phyloP scores from a whole-genome alignment of 176 grass and related monocot genomes.

The Thinopyrum elongatum region DNA sequence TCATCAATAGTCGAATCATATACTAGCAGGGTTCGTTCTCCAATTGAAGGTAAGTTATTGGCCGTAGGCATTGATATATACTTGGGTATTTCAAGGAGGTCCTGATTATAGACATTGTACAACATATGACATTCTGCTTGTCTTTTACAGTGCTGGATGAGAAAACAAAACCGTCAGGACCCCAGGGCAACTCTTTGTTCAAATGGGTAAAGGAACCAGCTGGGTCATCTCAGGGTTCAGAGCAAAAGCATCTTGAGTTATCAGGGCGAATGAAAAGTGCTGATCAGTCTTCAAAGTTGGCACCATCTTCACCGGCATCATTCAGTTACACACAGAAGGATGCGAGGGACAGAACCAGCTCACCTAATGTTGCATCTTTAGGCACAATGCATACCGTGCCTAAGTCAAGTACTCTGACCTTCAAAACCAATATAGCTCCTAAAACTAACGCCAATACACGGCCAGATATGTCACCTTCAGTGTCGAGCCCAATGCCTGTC shows the following conservation, averaged over 20 bases:
- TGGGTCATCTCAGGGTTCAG: slow-evolving; percentile 40
- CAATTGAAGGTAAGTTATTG: slow-evolving; percentile 44
- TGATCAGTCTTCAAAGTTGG: slow-evolving; percentile 45
- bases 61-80: neutral
- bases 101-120: slow-evolving; percentile 27
- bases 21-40: slow-evolving; percentile 37
- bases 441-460: slow-evolving; percentile 40
- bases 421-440: slow-evolving; percentile 46
- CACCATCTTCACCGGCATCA: slow-evolving; percentile 32
- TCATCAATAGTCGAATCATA: slow-evolving; percentile 50
- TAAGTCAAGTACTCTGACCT: slow-evolving; percentile 39
- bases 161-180: slow-evolving; percentile 45
- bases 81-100: slow-evolving; percentile 16
- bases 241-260: slow-evolving; percentile 46
- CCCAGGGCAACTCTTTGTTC: slow-evolving; percentile 65
- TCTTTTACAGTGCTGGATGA: slow-evolving; percentile 42
- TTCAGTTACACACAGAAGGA: slow-evolving; percentile 40
- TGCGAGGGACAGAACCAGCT: slow-evolving; percentile 35
- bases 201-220: slow-evolving; percentile 76
- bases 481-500: slow-evolving; percentile 17
- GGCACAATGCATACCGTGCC: slow-evolving; percentile 37
- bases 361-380: slow-evolving; percentile 36
- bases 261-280: slow-evolving; percentile 46
- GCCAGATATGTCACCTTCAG: slow-evolving; percentile 21
- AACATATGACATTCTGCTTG: neutral